A percentile compares a stretch with the other conserved stretches of the same genome.
Conservation (phyloP, 768 basidiomycete species). For the Mycena epipterygia region DNA sequence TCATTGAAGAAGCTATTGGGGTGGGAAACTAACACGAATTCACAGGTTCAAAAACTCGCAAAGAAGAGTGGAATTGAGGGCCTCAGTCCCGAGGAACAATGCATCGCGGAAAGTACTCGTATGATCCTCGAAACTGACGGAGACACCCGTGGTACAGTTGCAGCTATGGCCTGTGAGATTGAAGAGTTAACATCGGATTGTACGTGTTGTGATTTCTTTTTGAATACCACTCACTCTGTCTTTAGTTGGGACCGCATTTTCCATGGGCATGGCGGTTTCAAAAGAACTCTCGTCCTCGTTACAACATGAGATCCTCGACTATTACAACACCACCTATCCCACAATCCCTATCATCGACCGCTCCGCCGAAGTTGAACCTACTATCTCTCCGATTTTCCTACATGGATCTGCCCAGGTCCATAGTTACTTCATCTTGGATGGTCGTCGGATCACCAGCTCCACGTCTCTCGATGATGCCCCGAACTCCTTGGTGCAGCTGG, state of each 20-base stretch:
- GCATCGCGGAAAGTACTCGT: background rate
- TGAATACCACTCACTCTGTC: background rate
- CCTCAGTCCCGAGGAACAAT: slow-evolving; percentile 6
- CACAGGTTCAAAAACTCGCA: background rate
- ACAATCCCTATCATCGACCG: background rate
- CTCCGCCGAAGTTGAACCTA: background rate
- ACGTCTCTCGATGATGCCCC: background rate
- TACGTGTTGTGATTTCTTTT: background rate
- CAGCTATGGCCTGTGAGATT: slow-evolving; percentile 3
- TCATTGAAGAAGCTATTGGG: background rate
- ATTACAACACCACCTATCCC: background rate
- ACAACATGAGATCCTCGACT: background rate
- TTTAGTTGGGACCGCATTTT: slow-evolving; percentile 2
- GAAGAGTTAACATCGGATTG: slow-evolving; percentile 1
- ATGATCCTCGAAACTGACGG: slow-evolving; percentile 9
- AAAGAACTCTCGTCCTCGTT: background rate
- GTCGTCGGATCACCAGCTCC: slow-evolving; percentile 12
- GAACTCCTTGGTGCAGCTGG: slow-evolving; percentile 18
- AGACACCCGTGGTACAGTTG: background rate
- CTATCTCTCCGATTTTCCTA: background rate
- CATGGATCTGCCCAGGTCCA: background rate
- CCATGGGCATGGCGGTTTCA: background rate
- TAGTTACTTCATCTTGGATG: background rate
- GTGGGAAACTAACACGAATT: background rate
- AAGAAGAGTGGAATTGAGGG: background rate